phyloP scores from a whole-genome alignment of 768 basidiomycete species.

The Leccinum pellstonianum region DNA sequence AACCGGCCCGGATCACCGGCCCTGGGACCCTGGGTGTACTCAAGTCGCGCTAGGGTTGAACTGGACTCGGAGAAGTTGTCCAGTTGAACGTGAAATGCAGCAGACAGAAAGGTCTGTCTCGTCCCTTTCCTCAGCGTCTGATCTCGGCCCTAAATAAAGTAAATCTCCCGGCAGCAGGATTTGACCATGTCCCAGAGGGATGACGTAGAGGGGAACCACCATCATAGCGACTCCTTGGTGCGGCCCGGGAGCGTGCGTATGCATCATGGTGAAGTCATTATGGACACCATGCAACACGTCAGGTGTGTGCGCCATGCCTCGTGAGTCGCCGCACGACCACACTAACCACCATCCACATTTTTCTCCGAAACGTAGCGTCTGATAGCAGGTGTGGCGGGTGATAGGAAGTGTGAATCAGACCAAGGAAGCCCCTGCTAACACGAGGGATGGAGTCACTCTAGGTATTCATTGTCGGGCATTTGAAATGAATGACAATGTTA shows the following conservation, averaged over 20 bases:
- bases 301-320: not conserved
- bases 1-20: no score
- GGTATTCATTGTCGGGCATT: not conserved
- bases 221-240: not conserved
- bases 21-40: no score
- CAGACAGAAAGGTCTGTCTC: no score
- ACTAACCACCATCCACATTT: not conserved
- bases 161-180: not conserved
- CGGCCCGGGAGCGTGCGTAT: not conserved
- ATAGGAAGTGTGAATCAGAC: not conserved
- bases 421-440: not conserved
- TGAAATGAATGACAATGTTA: not conserved
- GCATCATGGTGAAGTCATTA: not conserved
- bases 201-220: not conserved
- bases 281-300: not conserved
- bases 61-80: no score
- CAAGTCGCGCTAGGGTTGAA: no score
- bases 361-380: not conserved
- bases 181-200: not conserved
- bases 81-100: no score
- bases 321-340: not conserved
- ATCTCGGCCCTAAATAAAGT: no score
- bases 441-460: not conserved
- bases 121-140: no score
- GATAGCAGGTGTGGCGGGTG: not conserved